Evolutionary conservation across 305 asterid genomes (phyloP).

Genomic region (Caryopteris hybrid): DNA sequence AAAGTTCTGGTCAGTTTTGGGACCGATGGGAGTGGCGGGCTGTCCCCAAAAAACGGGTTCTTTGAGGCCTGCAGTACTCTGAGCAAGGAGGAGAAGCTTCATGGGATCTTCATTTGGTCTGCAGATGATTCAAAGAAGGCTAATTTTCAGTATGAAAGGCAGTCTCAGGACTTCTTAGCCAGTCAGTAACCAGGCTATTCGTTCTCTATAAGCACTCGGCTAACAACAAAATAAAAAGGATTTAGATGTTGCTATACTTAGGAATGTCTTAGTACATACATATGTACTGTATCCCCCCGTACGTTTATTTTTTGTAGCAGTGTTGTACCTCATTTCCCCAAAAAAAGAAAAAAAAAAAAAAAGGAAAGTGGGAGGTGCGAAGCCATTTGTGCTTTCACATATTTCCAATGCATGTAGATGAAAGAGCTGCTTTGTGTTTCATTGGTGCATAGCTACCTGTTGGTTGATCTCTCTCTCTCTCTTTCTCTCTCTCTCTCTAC

Average conservation of each 20-base stretch:
- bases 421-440: background rate
- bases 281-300: background rate
- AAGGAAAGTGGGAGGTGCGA: background rate
- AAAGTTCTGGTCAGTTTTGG: constrained; percentile 57
- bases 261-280: background rate
- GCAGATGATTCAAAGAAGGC: constrained; percentile 55
- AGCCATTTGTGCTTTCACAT: background rate
- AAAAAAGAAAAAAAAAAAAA: too few species aligned
- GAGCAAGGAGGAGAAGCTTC: constrained; percentile 44
- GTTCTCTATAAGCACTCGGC: background rate
- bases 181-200: constrained; percentile 10
- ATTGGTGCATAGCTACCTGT: too few species aligned
- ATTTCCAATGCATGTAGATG: background rate
- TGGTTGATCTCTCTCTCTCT: too few species aligned
- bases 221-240: background rate
- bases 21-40: constrained; percentile 64
- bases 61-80: constrained; percentile 51
- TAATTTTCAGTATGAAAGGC: constrained; percentile 34
- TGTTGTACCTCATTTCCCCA: background rate
- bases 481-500: background rate
- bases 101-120: constrained; percentile 60
- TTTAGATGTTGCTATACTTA: background rate
- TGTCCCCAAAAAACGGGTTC: constrained; percentile 57
- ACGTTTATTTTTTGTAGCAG: background rate
- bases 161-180: constrained; percentile 41